Evolutionary conservation across 441 rosid genomes (phyloP).

Genomic region (Adansonia gregorii): DNA sequence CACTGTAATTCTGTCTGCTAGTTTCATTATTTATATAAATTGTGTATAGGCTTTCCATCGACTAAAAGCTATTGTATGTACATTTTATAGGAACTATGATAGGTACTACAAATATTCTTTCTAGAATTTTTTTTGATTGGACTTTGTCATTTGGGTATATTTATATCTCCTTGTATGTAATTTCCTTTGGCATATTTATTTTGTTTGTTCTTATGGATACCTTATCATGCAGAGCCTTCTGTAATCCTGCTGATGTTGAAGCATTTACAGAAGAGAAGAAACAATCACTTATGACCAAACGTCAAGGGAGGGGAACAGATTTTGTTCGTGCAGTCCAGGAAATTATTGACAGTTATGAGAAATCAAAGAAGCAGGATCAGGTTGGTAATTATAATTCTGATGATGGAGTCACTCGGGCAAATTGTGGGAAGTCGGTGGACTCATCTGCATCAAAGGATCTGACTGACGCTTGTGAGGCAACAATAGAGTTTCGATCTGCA

Average conservation of each 20-base stretch:
- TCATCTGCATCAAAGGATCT: constrained; percentile 52
- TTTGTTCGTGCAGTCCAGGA: constrained; percentile 95
- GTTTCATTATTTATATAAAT: background rate
- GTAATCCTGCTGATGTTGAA: constrained; percentile 94
- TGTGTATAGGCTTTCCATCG: background rate
- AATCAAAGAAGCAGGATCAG: constrained; percentile 61
- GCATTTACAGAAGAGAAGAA: constrained; percentile 98
- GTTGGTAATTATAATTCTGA: constrained; percentile 54
- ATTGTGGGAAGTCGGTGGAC: constrained; percentile 52
- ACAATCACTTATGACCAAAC: constrained; percentile 78
- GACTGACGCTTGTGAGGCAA: constrained; percentile 50
- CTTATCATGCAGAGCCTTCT: constrained; percentile 79
- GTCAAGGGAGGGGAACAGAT: constrained; percentile 94
- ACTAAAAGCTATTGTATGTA: background rate
- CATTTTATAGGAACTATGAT: background rate
- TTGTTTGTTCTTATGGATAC: constrained; percentile 17
- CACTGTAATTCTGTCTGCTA: background rate
- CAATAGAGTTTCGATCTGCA: constrained; percentile 39
- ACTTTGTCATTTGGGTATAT: background rate
- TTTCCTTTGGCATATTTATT: constrained; percentile 11
- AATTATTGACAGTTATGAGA: constrained; percentile 83
- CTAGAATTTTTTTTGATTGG: background rate
- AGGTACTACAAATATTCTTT: background rate
- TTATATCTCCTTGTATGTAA: background rate
- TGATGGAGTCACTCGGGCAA: constrained; percentile 46